Evolutionary conservation across 495 filamentous ascomycete genomes (phyloP).

Genomic region (Trichocladium uniseriatum): DNA sequence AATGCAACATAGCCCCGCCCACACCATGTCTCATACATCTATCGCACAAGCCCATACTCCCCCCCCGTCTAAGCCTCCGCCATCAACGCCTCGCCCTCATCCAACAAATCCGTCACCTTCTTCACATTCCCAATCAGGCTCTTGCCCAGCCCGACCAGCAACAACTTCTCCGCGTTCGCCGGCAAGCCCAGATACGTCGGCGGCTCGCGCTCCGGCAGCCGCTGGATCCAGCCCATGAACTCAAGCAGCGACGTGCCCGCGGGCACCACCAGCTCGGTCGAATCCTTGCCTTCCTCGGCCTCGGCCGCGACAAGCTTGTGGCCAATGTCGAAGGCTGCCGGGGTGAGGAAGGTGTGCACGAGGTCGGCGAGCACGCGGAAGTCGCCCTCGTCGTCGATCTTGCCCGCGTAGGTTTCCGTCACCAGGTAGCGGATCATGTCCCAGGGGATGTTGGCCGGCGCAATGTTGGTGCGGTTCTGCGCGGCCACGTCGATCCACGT

Average conservation of each 20-base stretch:
- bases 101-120: constrained; percentile 72
- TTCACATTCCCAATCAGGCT: constrained; percentile 78
- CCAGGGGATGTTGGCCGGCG: constrained; percentile 91
- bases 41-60: too few species aligned
- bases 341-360: constrained; percentile 69
- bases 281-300: constrained; percentile 8
- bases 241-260: constrained; percentile 70
- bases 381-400: constrained; percentile 90
- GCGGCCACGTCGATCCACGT: constrained; percentile 82
- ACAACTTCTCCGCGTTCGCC: constrained; percentile 90
- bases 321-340: constrained; percentile 79
- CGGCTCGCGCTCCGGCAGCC: constrained; percentile 87
- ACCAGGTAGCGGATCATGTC: constrained; percentile 90
- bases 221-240: constrained; percentile 87
- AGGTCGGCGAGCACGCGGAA: constrained; percentile 61
- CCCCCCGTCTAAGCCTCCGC: constrained; percentile 22
- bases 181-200: constrained; percentile 95
- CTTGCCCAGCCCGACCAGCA: constrained; percentile 80
- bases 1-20: too few species aligned
- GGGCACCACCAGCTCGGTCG: constrained; percentile 57
- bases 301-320: constrained; percentile 61
- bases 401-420: constrained; percentile 92
- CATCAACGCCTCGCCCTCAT: constrained; percentile 90
- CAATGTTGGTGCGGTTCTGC: constrained; percentile 78
- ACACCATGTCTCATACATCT: too few species aligned